Percentiles rank a stretch among this genome's conserved stretches.
Conservation (phyloP, 73 alveolate species). For the Loxodes magnus region DNA sequence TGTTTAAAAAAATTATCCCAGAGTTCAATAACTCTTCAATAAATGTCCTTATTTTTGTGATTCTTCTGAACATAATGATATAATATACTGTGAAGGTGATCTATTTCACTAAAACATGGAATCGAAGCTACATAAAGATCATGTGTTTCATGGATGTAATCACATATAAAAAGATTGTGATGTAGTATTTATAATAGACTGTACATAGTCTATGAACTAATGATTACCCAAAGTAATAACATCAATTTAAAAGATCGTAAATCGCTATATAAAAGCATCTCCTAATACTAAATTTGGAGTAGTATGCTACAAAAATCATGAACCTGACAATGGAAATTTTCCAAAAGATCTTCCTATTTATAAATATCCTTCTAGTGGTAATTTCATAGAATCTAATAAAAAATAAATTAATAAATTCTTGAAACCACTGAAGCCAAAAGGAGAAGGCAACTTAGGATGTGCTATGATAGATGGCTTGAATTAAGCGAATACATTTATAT, state of each 20-base stretch:
- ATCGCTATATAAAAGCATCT: not conserved
- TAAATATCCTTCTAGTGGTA: not conserved
- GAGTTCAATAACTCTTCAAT: not conserved
- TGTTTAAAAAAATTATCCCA: not conserved
- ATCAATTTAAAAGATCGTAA: not conserved
- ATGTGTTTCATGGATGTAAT: not conserved
- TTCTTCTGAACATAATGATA: not conserved
- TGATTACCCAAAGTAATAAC: not conserved
- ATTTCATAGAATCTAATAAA: not conserved
- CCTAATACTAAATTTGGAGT: slow-evolving; percentile 1
- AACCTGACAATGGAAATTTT: not conserved
- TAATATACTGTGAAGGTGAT: not conserved
- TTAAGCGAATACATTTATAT: not conserved
- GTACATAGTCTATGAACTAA: not conserved
- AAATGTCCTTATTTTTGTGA: not conserved
- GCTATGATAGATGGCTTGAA: slow-evolving; percentile 9
- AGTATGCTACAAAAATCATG: slow-evolving; percentile 5
- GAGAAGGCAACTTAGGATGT: not conserved
- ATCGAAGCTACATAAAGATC: not conserved
- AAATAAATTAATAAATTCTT: not conserved
- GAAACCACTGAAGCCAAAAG: not conserved
- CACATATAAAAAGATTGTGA: not conserved
- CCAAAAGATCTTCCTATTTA: not conserved
- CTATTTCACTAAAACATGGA: not conserved
- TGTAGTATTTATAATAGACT: not conserved